Conservation (phyloP, 306 rosid genomes). For the Lagenaria siceraria region DNA sequence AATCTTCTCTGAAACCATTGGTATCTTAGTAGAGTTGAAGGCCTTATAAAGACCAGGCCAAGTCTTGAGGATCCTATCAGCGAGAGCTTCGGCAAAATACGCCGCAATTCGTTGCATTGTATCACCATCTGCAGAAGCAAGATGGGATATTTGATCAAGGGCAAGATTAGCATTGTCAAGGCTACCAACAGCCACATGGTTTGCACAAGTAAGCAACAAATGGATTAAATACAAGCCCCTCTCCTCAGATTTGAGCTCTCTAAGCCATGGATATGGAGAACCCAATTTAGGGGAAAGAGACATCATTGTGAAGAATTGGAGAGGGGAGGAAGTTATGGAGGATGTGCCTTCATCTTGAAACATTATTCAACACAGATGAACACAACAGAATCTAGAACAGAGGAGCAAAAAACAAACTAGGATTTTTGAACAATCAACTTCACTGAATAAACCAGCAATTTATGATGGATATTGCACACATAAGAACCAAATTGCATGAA, state of each 20-base stretch:
- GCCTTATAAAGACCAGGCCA: constrained; percentile 84
- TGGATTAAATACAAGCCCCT: constrained; percentile 73
- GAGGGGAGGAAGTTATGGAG: constrained; percentile 46
- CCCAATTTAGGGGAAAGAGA: constrained; percentile 57
- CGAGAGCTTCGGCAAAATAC: constrained; percentile 69
- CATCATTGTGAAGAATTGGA: constrained; percentile 55
- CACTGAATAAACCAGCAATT: not conserved
- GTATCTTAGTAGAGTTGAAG: constrained; percentile 51
- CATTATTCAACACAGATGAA: constrained; percentile 17
- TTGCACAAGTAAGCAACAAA: constrained; percentile 64
- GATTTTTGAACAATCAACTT: not conserved
- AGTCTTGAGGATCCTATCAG: constrained; percentile 54
- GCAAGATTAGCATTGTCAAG: constrained; percentile 63
- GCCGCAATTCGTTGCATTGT: constrained; percentile 85
- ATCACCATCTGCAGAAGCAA: constrained; percentile 67
- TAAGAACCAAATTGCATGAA: not conserved
- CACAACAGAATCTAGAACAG: constrained; percentile 19
- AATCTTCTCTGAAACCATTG: constrained; percentile 48
- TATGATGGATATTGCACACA: not conserved
- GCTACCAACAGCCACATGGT: constrained; percentile 54
- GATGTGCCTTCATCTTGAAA: constrained; percentile 68
- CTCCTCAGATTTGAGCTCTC: constrained; percentile 65
- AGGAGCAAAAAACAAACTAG: constrained; percentile 12
- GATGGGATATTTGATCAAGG: constrained; percentile 78
- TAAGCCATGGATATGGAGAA: constrained; percentile 55